Evolutionary conservation across 2,329 filamentous ascomycete species (phyloP).

Genomic region (Trichoderma simmonsii): DNA sequence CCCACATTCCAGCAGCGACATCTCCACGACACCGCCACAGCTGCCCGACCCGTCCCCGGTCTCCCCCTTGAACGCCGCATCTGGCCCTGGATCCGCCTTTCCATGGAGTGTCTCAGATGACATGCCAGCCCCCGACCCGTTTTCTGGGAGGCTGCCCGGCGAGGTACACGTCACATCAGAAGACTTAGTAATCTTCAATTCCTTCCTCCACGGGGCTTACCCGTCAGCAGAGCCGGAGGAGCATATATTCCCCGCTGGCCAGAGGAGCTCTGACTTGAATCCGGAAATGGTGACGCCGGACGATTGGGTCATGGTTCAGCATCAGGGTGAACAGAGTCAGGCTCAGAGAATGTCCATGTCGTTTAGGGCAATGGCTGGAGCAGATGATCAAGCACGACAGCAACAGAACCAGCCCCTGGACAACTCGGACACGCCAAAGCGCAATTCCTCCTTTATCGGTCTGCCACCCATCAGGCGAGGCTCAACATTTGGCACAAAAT

Average conservation of each 20-base stretch:
- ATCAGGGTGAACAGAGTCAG: slow-evolving; percentile 20
- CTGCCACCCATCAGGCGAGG: slow-evolving; percentile 57
- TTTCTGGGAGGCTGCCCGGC: neutral
- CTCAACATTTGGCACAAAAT: slow-evolving; percentile 51
- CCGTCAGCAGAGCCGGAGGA: neutral
- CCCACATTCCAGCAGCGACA: slow-evolving; percentile 25
- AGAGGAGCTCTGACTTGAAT: neutral
- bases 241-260: neutral
- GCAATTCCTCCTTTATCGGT: slow-evolving; percentile 52
- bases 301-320: slow-evolving; percentile 34
- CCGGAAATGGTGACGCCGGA: slow-evolving; percentile 21
- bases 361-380: neutral
- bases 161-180: slow-evolving; percentile 8
- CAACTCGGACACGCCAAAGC: slow-evolving; percentile 33
- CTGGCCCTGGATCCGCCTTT: slow-evolving; percentile 6
- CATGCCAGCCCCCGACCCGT: neutral
- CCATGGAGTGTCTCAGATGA: slow-evolving; percentile 10
- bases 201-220: neutral
- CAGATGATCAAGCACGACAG: slow-evolving; percentile 13
- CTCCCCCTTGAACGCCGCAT: slow-evolving; percentile 17
- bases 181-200: neutral
- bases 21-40: slow-evolving; percentile 20
- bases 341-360: slow-evolving; percentile 1
- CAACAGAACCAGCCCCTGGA: slow-evolving; percentile 4
- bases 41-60: slow-evolving; percentile 19